phyloP scores from a whole-genome alignment of 78 protist genomes.

The Planoprotostelium fungivorum region DNA sequence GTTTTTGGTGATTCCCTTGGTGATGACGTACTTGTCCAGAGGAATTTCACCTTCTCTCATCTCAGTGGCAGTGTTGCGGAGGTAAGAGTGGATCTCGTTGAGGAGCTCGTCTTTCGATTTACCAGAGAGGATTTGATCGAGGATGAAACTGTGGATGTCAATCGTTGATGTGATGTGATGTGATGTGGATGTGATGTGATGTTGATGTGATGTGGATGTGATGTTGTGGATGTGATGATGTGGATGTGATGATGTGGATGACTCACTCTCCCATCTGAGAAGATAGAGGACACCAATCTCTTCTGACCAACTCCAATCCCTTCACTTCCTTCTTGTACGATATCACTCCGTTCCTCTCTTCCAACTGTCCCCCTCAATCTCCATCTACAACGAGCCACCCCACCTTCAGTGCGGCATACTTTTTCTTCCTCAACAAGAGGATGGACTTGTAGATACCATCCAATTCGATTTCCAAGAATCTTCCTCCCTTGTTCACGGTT shows the following conservation, averaged over 20 bases:
- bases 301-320: slow-evolving; percentile 97
- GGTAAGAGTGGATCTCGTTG: slow-evolving; percentile 3
- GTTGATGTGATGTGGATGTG: no score
- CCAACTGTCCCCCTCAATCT: not conserved
- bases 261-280: slow-evolving; percentile 45
- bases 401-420: slow-evolving; percentile 90
- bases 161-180: no score
- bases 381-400: not conserved
- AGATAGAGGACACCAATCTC: slow-evolving; percentile 97
- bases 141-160: slow-evolving; percentile 8
- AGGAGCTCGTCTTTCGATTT: slow-evolving; percentile 12
- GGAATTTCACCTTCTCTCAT: slow-evolving; percentile 4
- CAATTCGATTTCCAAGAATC: slow-evolving; percentile 86
- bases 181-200: no score
- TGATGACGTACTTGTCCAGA: slow-evolving; percentile 68
- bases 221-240: no score
- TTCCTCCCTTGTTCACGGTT: slow-evolving; percentile 76
- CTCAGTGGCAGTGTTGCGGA: slow-evolving; percentile 8
- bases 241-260: slow-evolving; percentile 2
- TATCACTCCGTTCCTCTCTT: not conserved
- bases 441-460: slow-evolving; percentile 91
- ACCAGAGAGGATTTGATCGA: slow-evolving; percentile 64
- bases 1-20: slow-evolving; percentile 80
- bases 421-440: slow-evolving; percentile 96
- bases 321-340: slow-evolving; percentile 63